Conservation (phyloP, 371 early-diverging fungal genomes). For the Mortierella sp. region DNA sequence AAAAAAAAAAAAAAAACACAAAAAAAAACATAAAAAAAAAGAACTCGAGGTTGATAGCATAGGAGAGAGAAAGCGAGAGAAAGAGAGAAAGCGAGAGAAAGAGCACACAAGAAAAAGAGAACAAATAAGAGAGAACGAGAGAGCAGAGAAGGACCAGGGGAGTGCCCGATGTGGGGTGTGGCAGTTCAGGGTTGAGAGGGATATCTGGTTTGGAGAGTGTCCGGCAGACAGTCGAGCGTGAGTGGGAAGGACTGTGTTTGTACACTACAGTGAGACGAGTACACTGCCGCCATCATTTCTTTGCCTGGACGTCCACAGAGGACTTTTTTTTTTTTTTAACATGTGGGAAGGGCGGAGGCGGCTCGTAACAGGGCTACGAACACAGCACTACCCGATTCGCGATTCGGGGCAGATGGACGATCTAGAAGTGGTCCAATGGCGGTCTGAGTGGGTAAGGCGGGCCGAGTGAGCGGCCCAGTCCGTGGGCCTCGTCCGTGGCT, state of each 20-base stretch:
- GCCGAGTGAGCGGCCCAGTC: neutral
- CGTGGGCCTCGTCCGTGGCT: too few relatives aligned
- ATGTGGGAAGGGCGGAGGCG: neutral
- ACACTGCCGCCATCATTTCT: conserved; percentile 5
- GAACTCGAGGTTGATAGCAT: neutral
- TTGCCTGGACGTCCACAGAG: neutral
- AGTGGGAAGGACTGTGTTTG: neutral
- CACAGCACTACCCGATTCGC: neutral
- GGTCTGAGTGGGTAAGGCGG: neutral
- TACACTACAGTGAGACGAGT: neutral
- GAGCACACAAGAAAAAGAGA: conserved; percentile 2
- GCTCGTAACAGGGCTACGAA: neutral
- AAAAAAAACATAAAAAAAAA: too few relatives aligned
- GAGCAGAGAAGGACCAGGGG: neutral
- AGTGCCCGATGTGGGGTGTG: neutral
- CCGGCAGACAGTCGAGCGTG: neutral
- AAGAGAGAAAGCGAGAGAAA: too few relatives aligned
- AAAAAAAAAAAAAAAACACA: too few relatives aligned
- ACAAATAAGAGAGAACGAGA: neutral
- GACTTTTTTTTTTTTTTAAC: conserved; percentile 5
- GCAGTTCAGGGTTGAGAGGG: neutral
- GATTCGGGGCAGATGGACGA: neutral
- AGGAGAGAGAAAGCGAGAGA: too few relatives aligned
- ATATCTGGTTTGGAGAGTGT: conserved; percentile 3
- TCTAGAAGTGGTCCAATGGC: neutral